Percentiles rank a stretch among this genome's conserved stretches.
Evolutionary conservation across 2,329 filamentous ascomycete species (phyloP).

Genomic region (Drechslerella stenobrocha): DNA sequence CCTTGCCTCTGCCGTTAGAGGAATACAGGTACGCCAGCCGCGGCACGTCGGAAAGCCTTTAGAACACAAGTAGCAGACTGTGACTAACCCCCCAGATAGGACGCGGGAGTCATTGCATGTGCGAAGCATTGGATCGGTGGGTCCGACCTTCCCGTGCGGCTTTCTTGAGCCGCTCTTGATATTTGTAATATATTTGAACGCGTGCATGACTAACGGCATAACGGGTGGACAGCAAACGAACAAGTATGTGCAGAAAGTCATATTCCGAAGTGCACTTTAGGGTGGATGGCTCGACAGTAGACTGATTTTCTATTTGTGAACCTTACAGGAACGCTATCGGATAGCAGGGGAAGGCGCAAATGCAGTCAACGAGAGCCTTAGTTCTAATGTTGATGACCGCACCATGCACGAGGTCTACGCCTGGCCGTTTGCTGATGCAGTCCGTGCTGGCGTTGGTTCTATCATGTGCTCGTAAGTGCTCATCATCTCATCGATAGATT

Average conservation of each 20-base stretch:
- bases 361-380: conserved; percentile 61
- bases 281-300: conserved; percentile 21
- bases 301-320: conserved; percentile 53
- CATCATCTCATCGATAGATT: conserved; percentile 28
- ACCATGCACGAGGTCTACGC: conserved; percentile 75
- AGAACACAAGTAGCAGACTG: conserved; percentile 22
- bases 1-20: conserved; percentile 53
- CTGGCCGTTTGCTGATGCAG: conserved; percentile 76
- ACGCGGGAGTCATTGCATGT: conserved; percentile 60
- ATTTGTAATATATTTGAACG: conserved; percentile 38
- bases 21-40: conserved; percentile 52
- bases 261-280: conserved; percentile 43
- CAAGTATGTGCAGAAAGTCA: conserved; percentile 48
- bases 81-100: conserved; percentile 55
- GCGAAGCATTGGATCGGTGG: conserved; percentile 63
- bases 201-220: conserved; percentile 30
- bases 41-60: no score
- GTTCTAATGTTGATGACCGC: conserved; percentile 70
- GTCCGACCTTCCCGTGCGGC: conserved; percentile 35
- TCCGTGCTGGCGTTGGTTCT: conserved; percentile 67
- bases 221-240: conserved; percentile 42
- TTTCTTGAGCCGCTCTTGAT: conserved; percentile 7
- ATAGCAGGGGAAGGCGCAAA: conserved; percentile 27
- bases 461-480: conserved; percentile 61
- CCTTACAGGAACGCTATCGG: conserved; percentile 46